These are phyloP conservation scores for Cymodocea nodosa DNA, from an alignment of 116 monocot genomes.

Conservation along the genomic window DNA sequence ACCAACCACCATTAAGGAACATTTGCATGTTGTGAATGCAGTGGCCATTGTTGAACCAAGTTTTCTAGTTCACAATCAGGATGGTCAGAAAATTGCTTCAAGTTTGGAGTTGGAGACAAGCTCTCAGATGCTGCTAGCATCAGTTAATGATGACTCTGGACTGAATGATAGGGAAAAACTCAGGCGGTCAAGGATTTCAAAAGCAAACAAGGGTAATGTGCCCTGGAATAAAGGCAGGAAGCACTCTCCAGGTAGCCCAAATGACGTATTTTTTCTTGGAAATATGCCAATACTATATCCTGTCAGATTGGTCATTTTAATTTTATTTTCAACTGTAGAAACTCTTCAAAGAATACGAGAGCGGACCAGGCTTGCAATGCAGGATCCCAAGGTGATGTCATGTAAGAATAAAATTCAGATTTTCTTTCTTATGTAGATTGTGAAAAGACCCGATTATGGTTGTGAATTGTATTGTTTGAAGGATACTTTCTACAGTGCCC, in stretches of 20 bases:
- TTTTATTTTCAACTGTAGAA: slow-evolving; percentile 30
- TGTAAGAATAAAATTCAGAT: slow-evolving; percentile 51
- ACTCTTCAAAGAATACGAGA: slow-evolving; percentile 72
- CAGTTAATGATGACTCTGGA: slow-evolving; percentile 20
- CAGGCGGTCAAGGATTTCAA: slow-evolving; percentile 61
- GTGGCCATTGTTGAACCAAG: slow-evolving; percentile 45
- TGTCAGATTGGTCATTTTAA: not conserved
- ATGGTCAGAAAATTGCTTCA: slow-evolving; percentile 5
- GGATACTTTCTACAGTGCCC: no score
- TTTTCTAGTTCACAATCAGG: slow-evolving; percentile 15
- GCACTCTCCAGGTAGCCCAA: slow-evolving; percentile 52
- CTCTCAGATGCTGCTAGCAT: slow-evolving; percentile 10
- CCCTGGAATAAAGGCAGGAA: slow-evolving; percentile 90
- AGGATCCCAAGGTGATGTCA: slow-evolving; percentile 99
- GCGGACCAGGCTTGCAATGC: slow-evolving; percentile 85
- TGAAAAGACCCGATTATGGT: no score
- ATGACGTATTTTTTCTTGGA: not conserved
- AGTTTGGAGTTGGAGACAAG: slow-evolving; percentile 20
- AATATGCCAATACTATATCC: not conserved
- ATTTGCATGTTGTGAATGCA: slow-evolving; percentile 20
- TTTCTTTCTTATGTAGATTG: not conserved
- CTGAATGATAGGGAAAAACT: slow-evolving; percentile 49
- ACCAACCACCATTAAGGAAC: slow-evolving; percentile 5
- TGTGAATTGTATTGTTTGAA: no score
- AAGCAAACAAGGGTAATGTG: slow-evolving; percentile 83